Base-by-base conservation (phyloP, 2,329 filamentous ascomycete genomes). In the Pestalotiopsis sp. region DNA sequence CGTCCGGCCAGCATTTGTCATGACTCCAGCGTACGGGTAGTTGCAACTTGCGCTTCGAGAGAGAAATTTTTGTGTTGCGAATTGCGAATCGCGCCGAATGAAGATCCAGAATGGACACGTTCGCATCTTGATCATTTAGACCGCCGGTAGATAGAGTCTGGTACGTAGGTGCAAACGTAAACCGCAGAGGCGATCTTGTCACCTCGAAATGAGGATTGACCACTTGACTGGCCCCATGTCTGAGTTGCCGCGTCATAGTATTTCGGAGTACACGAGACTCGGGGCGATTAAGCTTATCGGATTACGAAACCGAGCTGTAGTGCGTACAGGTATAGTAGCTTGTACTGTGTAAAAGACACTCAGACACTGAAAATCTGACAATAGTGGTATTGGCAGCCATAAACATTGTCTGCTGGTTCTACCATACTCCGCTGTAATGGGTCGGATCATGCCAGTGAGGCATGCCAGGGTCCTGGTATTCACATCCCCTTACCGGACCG, bases 261-360 rank as follows among this genome's bases (percentile, higher is more conserved):
- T 13, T 36, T 49, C 39, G 25, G 63, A 36, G 27, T 56, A 45
- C 41, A 31, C 23, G 49, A 66, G 63, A 31, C 49, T 31, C 12
- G 13, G 23, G 27, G 13, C 12, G 45, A 66, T 66, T 66, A 66
- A 66, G 63, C 63, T 66, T 66, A 66, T 66, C 63, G 57, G 63
- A 66, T 45, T 17, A 56, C 41, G 39, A 36, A 12, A 23, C 11
- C 27, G 41, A 25, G 20, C n/a, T 38, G 13, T 36, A 17, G 9
- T 64, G 11, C 23, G 52, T 13, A 36, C 25, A 20, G 14, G 31
- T 36, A 57, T 14, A 49, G 27, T 23, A 56, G 57, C 45, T 39
- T 65, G 27, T 65, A 20, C 36, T 41, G 36, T 60, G 41, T 45
- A 52, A 17, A 52, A 49, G 45, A 52, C 45, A 23, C 45, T 17